phyloP scores from a whole-genome alignment of 129 eudicot genomes.

The Oenanthe sinensis region DNA sequence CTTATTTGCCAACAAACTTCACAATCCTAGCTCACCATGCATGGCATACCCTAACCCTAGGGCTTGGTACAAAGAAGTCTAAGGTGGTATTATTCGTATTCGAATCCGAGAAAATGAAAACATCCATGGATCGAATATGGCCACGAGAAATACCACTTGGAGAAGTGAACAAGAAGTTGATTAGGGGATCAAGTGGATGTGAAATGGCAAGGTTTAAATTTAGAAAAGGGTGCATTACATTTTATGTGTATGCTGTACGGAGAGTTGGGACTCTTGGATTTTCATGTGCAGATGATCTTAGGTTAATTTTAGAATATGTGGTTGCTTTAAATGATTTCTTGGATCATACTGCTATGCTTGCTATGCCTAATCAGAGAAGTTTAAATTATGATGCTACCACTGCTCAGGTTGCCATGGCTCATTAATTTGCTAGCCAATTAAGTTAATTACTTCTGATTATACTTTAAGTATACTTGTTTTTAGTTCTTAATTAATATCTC shows the following conservation, averaged over 20 bases:
- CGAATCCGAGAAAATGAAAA: conserved; percentile 52
- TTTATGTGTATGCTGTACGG: conserved; percentile 80
- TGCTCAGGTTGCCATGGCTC: conserved; percentile 67
- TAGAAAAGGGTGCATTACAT: conserved; percentile 84
- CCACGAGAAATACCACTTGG: conserved; percentile 78
- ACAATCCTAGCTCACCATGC: conserved; percentile 98
- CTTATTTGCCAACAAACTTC: conserved; percentile 85
- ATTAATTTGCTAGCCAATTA: conserved; percentile 17
- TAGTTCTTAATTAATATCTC: background rate
- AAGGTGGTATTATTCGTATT: conserved; percentile 74
- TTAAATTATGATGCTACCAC: conserved; percentile 27
- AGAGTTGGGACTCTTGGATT: conserved; percentile 51
- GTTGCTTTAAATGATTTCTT: conserved; percentile 81
- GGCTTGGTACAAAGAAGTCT: conserved; percentile 84
- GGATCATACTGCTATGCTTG: conserved; percentile 99
- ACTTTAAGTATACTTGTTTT: background rate
- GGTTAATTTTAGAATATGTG: conserved; percentile 57
- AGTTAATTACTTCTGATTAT: background rate
- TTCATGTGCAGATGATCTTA: conserved; percentile 66
- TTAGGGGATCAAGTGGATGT: conserved; percentile 52
- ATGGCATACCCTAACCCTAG: conserved; percentile 93
- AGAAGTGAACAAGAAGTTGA: conserved; percentile 72
- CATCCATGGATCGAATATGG: conserved; percentile 54
- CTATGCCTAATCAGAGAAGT: conserved; percentile 81
- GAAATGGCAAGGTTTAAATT: conserved; percentile 91